Base-by-base conservation (phyloP, 768 basidiomycete species). In the Rhodocollybia butyracea region DNA sequence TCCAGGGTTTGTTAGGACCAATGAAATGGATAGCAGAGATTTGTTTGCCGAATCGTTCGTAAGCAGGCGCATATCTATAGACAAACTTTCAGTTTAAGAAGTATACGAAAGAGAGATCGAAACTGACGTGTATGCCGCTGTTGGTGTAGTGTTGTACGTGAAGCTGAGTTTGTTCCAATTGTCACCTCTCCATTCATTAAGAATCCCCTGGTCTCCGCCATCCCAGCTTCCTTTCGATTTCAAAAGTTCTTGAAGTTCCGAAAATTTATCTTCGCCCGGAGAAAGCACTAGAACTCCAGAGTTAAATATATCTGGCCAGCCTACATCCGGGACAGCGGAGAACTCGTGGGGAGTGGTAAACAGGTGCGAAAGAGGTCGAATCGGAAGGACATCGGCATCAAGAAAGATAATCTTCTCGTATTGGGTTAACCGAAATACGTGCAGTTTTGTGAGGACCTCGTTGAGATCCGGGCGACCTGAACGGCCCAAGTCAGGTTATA, bases 251-350 rank as follows among this genome's bases (percentile, higher is more conserved):
- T 77, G 79, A 55, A 98, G 76, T 50, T 88, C 79, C 6, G 78
- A 74, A 68, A 96, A 99, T 65, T 94, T 94, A 59, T 86, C 84
- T 61, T 89, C 80, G 10, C 85, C 84, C 1, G 94, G 94, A 51
- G 82, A 78, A 34, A 94, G 71, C 48, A 98, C 94, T 72, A 99
- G 80, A 43, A 98, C 86, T 36, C 97, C 97, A 22, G 95, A 96
- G 70, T 99, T 99, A 77, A 99, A 99, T 58, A 97, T 95, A 71
- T 99, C 97, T 38, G 97, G 97, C 97, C 97, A 99, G 61, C 97
- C 97, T 30, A 94, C 91, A 70, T 99, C 97, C 11, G 97, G 94
- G 7, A 87, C 90, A 8, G 97, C 97, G 39, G 94, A 88, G 66
- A 99, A 94, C 59, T 91, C 86, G 67, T 88, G 77, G 3, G 88